Base-by-base conservation (phyloP, 208 protist genomes). In the Wallacemonas rigidus region DNA sequence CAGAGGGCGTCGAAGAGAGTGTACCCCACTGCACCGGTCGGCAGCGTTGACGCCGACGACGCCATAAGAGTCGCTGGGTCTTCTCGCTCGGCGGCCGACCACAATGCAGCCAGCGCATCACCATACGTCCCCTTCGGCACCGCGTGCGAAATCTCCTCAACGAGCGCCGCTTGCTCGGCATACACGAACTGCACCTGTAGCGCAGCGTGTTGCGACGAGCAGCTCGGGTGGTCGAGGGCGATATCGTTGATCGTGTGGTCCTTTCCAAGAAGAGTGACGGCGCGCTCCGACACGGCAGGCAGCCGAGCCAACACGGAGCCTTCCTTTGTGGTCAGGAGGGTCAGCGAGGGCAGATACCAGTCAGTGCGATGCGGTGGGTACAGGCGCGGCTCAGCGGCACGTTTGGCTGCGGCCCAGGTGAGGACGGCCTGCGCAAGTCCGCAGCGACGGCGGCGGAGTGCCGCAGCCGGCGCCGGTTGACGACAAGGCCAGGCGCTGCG, bases 201-300 rank as follows among this genome's bases (percentile, higher is more conserved):
- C 0, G 79, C 83, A 7, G 91, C 91, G 76, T 96, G 91, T 67
- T 96, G 91, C 1, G 69, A 68, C 11, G 91, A 96, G 75, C 91
- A 96, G 70, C 87, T 92, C 0, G 82, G 82, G 81, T 96, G 91
- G 15, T 88, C 88, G 0, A 91, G 70, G 6, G 64, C 69, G 36
- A 93, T 74, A 67, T 96, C 89, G 67, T 85, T 90, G 35, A 92
- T 45, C 3, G 38, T 61, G 3, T 74, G 70, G 26, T 94, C 89
- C 45, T 87, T 91, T 0, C 91, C 91, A 2, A 91, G 14, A 7
- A 96, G 79, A 48, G 87, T 91, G 17, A 91, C 79, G 0, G 87
- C 76, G 54, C 84, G 82, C 47, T 69, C 55, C 1, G 82, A 82
- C 8, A 93, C 40, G 35, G 73, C 69, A 2, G 65, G 56, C 61